Base-by-base conservation (phyloP, 176 grass and related monocot species). In the Typha latifolia region DNA sequence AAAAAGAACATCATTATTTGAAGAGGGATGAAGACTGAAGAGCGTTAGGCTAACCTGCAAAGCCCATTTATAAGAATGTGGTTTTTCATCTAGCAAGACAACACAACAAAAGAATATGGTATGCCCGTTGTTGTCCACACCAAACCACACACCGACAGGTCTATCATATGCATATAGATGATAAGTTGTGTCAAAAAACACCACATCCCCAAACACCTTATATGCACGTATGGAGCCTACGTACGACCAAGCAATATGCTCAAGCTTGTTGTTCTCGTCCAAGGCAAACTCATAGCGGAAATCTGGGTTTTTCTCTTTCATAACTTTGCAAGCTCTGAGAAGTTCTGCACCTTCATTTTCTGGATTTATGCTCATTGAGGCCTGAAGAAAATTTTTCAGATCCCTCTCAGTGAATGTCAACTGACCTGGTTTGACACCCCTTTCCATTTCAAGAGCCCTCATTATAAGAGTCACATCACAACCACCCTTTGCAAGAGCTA, bases 361-460 rank as follows among this genome's bases (percentile, higher is more conserved):
- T 14, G 77, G 77, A 52, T 80, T 73, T 14, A 80, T 75, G 43
- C 68, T 68, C 63, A 62, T 71, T 15, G 77, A 76, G 6, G 77
- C 72, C 32, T 76, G 66, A 74, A 85, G 77, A 62, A 85, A 85
- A 62, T 80, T 85, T 48, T 65, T 77, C 31, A 85, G 49, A 18
- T 85, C 82, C 59, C 63, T 74, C 37, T 85, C 77, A 9, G 24
- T 72, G 22, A 85, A 77, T 22, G 77, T 55, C 52, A 85, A 68
- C 43, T 85, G 67, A 20, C 72, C 72, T 12, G 72, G 49, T 19
- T 77, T 85, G 23, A 68, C 62, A 15, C 62, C 72, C 19, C 71
- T 75, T 67, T 85, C 77, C 67, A 85, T 85, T 50, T 85, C 82
- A 48, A 85, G 77, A 16, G 77, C 72, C 68, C 61, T 85, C 51